Evolutionary conservation across 202 grass and related monocot genomes (phyloP), one percentile per base, ranked within the genome.

Genomic region (Brachypodium distachyon): DNA sequence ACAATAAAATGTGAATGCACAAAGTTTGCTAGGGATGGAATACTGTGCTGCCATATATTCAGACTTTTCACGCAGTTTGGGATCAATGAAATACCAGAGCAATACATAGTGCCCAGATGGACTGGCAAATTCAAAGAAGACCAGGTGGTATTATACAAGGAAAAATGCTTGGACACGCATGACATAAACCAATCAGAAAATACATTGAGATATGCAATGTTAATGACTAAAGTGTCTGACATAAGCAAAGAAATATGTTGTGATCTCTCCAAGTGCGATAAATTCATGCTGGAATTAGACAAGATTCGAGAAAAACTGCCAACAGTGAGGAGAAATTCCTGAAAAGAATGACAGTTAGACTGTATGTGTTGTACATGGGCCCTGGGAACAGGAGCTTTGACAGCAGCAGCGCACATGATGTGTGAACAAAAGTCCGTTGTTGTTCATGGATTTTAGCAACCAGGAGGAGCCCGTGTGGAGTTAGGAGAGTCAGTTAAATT

Each of bases 41-140:
- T 86, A 52, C 13, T 76, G 4, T 86, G 77, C 12, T 46, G 67
- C 46, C 84, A 86, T 63, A 76, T 81, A 38, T 75, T 81, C 10
- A 57, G 68, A 6, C 46, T 86, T 61, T 81, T 68, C 33, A 77
- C 74, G 38, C 74, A 77, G 16, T 19, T 74, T 39, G 77, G 77
- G 36, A 42, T 54, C 34, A 68, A 59, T 56, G 67, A 72, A 62
- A 73, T 80, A 85, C 82, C 82, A 4, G 49, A 8, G 6, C 53
- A 80, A 28, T 85, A 85, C 36, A 41, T 73, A 37, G 26, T 80
- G 22, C 42, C 61, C 40, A 78, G 64, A 53, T 85, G 82, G 82
- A 62, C 80, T 3, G 47, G 28, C 17, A 55, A 43, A 28, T 77
- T 65, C 60, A 77, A 47, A 65, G 60, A 66, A 36, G 60, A 77